These are phyloP conservation scores for Bathelium albidoporum DNA, from an alignment of 495 filamentous ascomycete genomes.

Conservation along the genomic window DNA sequence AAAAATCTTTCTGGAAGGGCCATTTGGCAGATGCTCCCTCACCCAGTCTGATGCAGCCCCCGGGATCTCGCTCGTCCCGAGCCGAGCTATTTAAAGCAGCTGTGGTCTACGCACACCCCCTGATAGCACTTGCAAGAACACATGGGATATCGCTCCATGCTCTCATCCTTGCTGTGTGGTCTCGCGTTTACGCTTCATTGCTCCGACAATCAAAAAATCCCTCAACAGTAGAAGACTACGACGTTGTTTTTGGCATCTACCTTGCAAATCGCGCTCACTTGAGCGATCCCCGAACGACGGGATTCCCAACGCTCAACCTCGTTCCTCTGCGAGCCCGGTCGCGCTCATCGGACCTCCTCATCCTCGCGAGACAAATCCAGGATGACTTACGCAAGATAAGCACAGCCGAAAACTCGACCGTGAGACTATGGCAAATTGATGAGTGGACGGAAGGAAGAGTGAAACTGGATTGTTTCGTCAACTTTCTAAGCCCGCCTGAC, in stretches of 20 bases:
- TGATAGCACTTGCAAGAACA: conserved; percentile 28
- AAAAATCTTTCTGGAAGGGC: conserved; percentile 42
- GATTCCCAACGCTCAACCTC: conserved; percentile 44
- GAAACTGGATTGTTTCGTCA: conserved; percentile 43
- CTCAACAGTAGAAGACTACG: conserved; percentile 8
- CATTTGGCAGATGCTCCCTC: conserved; percentile 35
- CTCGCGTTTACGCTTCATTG: conserved; percentile 32
- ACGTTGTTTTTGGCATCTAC: conserved; percentile 45
- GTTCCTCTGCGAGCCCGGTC: conserved; percentile 37
- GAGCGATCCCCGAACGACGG: conserved; percentile 27
- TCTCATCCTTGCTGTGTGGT: conserved; percentile 39
- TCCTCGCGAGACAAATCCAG: conserved; percentile 37
- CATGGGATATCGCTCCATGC: conserved; percentile 39
- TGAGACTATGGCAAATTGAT: conserved; percentile 34
- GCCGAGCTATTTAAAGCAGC: conserved; percentile 35
- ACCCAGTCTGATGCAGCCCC: conserved; percentile 12
- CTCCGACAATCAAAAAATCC: background rate
- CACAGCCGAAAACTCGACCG: conserved; percentile 29
- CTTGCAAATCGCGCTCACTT: conserved; percentile 44
- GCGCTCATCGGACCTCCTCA: conserved; percentile 18
- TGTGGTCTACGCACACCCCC: conserved; percentile 11
- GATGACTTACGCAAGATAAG: conserved; percentile 36
- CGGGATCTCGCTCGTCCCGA: conserved; percentile 14
- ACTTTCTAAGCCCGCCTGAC: conserved; percentile 41
- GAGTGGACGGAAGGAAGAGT: conserved; percentile 36